Conservation (phyloP, 2,329 filamentous ascomycete genomes). For the Neofusicoccum cordaticola region DNA sequence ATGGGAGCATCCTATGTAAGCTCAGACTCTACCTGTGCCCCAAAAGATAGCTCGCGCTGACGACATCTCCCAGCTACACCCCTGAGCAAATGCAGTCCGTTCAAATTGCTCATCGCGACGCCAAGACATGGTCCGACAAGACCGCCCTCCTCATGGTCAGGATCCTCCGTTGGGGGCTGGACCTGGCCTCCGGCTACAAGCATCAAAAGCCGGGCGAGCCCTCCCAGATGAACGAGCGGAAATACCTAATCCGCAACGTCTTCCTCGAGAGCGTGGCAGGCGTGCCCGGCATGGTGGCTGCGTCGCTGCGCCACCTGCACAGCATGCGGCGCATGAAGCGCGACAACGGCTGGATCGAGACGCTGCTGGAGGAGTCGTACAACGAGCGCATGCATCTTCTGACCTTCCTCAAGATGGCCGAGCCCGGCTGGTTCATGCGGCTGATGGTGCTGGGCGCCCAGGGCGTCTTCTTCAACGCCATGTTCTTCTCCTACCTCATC, state of each 20-base stretch:
- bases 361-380: slow-evolving; percentile 82
- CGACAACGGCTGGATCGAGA: slow-evolving; percentile 96
- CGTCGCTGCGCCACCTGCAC: slow-evolving; percentile 86
- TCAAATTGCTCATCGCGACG: slow-evolving; percentile 71
- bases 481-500: slow-evolving; percentile 86
- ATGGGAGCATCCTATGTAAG: slow-evolving; percentile 49
- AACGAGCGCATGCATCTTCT: slow-evolving; percentile 93
- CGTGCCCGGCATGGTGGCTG: slow-evolving; percentile 94
- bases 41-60: background rate
- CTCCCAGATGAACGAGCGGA: slow-evolving; percentile 73
- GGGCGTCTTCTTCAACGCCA: slow-evolving; percentile 92
- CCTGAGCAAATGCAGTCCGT: slow-evolving; percentile 75
- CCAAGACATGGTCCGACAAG: slow-evolving; percentile 71
- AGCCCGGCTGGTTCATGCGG: slow-evolving; percentile 86
- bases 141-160: slow-evolving; percentile 75
- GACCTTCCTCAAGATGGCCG: slow-evolving; percentile 87
- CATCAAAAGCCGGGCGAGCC: slow-evolving; percentile 63
- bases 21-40: background rate
- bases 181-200: slow-evolving; percentile 75
- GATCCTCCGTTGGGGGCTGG: slow-evolving; percentile 74
- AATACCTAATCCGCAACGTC: slow-evolving; percentile 87
- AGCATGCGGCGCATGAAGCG: slow-evolving; percentile 81
- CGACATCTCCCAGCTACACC: slow-evolving; percentile 56
- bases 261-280: slow-evolving; percentile 94
- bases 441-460: slow-evolving; percentile 88